Conservation (phyloP, 1,284 basidiomycete species). For the Cryptococcus sp. region DNA sequence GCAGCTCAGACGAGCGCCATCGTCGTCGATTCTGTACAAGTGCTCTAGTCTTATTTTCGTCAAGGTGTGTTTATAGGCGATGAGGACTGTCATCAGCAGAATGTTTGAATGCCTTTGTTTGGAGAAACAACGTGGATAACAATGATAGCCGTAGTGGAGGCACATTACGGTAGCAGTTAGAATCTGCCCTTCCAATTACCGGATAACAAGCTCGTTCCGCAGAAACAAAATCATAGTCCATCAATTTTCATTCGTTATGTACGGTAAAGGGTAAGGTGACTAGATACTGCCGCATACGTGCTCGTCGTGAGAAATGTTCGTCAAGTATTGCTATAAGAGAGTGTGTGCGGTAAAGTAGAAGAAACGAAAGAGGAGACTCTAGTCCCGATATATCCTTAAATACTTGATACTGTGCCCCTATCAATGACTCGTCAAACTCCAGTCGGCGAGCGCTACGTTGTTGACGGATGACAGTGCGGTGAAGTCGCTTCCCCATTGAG, state of each 20-base stretch:
- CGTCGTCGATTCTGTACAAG: no score
- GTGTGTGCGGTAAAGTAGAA: not conserved
- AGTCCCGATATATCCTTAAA: not conserved
- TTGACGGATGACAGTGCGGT: slow-evolving; percentile 63
- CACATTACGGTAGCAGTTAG: no score
- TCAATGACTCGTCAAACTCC: slow-evolving; percentile 74
- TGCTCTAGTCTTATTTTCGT: not conserved
- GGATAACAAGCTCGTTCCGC: no score
- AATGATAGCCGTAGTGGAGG: no score
- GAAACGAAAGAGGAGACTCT: not conserved
- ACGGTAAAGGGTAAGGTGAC: not conserved
- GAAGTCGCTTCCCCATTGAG: slow-evolving; percentile 70
- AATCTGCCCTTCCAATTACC: no score
- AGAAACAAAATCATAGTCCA: no score
- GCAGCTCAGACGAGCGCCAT: not conserved
- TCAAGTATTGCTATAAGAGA: not conserved
- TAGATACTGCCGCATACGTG: not conserved
- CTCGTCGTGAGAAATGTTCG: not conserved
- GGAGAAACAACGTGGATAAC: no score
- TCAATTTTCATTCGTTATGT: not conserved
- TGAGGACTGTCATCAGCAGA: no score
- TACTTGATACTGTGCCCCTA: slow-evolving; percentile 18
- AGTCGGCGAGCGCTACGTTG: slow-evolving; percentile 65
- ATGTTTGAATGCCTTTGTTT: no score
- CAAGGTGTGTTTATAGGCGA: not conserved